A percentile compares a stretch with the other conserved stretches of the same genome.
These are phyloP conservation scores for Saturnispora sanitii DNA, from an alignment of 805 yeast species.

Conservation along the genomic window DNA sequence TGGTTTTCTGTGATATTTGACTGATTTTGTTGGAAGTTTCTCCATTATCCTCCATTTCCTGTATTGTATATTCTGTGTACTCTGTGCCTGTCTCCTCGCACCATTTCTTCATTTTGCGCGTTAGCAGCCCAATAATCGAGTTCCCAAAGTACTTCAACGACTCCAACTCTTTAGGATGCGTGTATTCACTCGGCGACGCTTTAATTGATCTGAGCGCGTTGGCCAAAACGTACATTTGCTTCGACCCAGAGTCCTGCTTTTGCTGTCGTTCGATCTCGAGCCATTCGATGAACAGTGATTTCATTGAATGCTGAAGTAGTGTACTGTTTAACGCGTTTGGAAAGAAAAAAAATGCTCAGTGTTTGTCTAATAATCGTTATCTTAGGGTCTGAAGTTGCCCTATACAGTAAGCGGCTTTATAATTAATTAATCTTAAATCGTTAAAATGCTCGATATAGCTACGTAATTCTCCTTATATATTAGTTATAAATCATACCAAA, in stretches of 20 bases:
- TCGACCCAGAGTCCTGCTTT: conserved; percentile 5
- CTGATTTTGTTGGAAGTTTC: conserved; percentile 1
- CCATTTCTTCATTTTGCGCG: conserved; percentile 37
- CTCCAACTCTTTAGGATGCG: conserved; percentile 47
- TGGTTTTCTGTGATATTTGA: background rate
- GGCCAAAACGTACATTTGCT: conserved; percentile 28
- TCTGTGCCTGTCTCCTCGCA: conserved; percentile 44
- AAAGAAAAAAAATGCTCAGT: too few species aligned
- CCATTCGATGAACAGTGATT: conserved; percentile 46
- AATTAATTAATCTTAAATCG: too few species aligned
- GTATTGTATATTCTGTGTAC: background rate
- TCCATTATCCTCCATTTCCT: conserved; percentile 3
- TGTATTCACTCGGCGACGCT: conserved; percentile 34
- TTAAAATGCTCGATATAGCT: too few species aligned
- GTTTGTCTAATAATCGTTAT: too few species aligned
- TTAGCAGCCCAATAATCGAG: conserved; percentile 46
- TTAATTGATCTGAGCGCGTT: conserved; percentile 47
- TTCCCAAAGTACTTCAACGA: conserved; percentile 65
- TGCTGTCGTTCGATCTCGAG: conserved; percentile 39
- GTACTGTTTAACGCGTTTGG: too few species aligned
- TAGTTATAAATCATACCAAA: too few species aligned
- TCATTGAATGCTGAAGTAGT: too few species aligned
- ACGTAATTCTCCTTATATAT: too few species aligned
- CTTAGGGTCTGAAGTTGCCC: too few species aligned
- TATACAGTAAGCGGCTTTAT: too few species aligned